Conservation (phyloP, 2,329 filamentous ascomycete species). For the Alternaria consortialis region DNA sequence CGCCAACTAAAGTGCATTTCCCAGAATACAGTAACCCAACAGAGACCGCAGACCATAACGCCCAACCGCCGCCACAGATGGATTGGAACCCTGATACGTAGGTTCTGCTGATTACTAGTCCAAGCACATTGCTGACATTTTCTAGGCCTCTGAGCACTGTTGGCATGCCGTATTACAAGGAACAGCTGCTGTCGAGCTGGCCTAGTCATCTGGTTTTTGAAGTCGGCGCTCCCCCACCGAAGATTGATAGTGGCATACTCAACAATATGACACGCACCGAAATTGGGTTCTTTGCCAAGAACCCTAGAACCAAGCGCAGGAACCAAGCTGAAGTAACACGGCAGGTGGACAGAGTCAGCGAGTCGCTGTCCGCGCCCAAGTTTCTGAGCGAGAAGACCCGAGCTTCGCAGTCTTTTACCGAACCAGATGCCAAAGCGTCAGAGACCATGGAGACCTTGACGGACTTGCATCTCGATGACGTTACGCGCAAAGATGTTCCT, state of each 20-base stretch:
- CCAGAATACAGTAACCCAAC: constrained; percentile 79
- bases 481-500: constrained; percentile 81
- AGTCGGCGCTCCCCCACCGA: constrained; percentile 80
- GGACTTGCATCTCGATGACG: constrained; percentile 73
- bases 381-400: constrained; percentile 94
- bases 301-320: constrained; percentile 74
- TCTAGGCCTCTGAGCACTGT: constrained; percentile 79
- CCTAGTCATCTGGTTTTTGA: constrained; percentile 84
- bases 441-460: constrained; percentile 72
- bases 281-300: constrained; percentile 80
- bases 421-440: constrained; percentile 39
- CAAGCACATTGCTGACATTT: constrained; percentile 11
- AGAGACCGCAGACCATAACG: constrained; percentile 74
- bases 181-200: constrained; percentile 87
- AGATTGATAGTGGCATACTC: constrained; percentile 76
- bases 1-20: constrained; percentile 84
- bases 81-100: constrained; percentile 77
- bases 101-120: constrained; percentile 38
- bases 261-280: constrained; percentile 74
- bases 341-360: constrained; percentile 64
- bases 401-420: constrained; percentile 58
- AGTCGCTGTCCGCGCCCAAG: constrained; percentile 79
- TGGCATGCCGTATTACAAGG: constrained; percentile 93
- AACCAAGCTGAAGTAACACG: constrained; percentile 87
- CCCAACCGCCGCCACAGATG: constrained; percentile 66